A percentile compares a stretch with the other conserved stretches of the same genome.
Evolutionary conservation across 306 rosid genomes (phyloP).

Genomic region (Fragaria nilgerrensis): DNA sequence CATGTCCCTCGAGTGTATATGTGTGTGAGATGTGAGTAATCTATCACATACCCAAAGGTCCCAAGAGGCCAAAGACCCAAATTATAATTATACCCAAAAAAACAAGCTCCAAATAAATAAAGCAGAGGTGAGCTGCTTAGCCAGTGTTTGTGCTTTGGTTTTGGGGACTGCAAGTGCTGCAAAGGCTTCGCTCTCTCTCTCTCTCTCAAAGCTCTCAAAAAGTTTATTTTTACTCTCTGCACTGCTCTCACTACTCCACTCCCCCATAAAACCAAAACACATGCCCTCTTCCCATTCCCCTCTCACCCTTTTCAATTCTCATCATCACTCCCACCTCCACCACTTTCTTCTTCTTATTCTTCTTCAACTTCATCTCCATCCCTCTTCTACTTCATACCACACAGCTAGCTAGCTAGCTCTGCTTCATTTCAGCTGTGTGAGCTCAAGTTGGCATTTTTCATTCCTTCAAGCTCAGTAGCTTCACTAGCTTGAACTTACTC

Average conservation of each 20-base stretch:
- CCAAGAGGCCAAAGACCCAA: conserved; percentile 28
- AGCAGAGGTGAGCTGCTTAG: conserved; percentile 1
- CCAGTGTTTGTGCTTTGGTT: conserved; percentile 34
- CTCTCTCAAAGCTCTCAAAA: conserved; percentile 42
- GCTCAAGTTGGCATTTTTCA: not conserved
- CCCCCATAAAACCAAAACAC: conserved; percentile 50
- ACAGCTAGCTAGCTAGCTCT: not conserved
- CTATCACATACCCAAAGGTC: not conserved
- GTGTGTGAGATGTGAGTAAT: not conserved
- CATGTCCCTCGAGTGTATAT: not conserved
- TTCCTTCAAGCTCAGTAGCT: not conserved
- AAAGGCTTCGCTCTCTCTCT: conserved; percentile 23
- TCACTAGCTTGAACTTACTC: not conserved
- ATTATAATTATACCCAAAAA: not conserved
- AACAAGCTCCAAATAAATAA: conserved; percentile 15
- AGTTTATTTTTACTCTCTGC: not conserved
- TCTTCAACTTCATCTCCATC: conserved; percentile 27
- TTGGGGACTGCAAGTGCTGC: conserved; percentile 50
- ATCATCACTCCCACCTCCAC: conserved; percentile 35
- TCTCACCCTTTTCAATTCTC: conserved; percentile 30
- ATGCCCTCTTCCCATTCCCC: conserved; percentile 53
- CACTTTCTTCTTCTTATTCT: conserved; percentile 6
- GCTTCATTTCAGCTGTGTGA: not conserved
- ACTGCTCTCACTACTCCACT: conserved; percentile 18
- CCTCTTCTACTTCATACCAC: not conserved